Percentiles rank a stretch among this genome's conserved stretches.
phyloP scores from a whole-genome alignment of 1,284 basidiomycete species.

The Agaricales sp. region DNA sequence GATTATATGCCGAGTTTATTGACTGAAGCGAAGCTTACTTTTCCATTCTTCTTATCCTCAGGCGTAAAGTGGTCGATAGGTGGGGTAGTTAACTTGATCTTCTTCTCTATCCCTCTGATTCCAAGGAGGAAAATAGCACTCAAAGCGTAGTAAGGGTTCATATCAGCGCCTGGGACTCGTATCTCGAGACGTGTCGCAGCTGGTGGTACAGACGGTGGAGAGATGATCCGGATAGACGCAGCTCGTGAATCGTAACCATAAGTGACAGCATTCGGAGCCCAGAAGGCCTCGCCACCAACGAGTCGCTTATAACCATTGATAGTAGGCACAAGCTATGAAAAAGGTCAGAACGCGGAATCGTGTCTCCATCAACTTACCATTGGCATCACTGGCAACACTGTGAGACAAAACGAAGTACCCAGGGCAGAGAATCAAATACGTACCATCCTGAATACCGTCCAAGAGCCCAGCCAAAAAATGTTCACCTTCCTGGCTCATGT shows the following conservation, averaged over 20 bases:
- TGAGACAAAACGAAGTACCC: not conserved
- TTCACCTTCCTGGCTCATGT: slow-evolving; percentile 79
- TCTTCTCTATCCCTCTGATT: slow-evolving; percentile 77
- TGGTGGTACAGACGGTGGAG: slow-evolving; percentile 75
- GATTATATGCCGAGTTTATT: too few relatives aligned
- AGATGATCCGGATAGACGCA: slow-evolving; percentile 85
- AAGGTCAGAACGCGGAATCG: slow-evolving; percentile 1
- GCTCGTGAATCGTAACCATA: slow-evolving; percentile 94
- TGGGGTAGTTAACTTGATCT: slow-evolving; percentile 56
- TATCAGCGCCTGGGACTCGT: slow-evolving; percentile 93
- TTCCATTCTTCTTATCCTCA: slow-evolving; percentile 46
- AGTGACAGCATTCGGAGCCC: slow-evolving; percentile 89
- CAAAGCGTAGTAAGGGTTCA: slow-evolving; percentile 86
- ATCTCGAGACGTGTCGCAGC: slow-evolving; percentile 84
- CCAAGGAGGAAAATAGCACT: slow-evolving; percentile 84
- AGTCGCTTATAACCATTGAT: slow-evolving; percentile 98
- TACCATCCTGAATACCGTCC: slow-evolving; percentile 82
- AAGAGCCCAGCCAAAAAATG: slow-evolving; percentile 89
- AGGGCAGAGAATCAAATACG: slow-evolving; percentile 6
- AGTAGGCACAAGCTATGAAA: slow-evolving; percentile 71
- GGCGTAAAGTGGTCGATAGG: slow-evolving; percentile 57
- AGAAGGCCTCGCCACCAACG: slow-evolving; percentile 89
- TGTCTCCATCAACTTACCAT: slow-evolving; percentile 28
- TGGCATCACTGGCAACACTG: slow-evolving; percentile 54
- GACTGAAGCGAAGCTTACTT: slow-evolving; percentile 38